A percentile compares a stretch with the other conserved stretches of the same genome.
These are phyloP conservation scores for cucumber (Cucumis sativus) DNA, from an alignment of 306 rosid species.

Conservation along the genomic window DNA sequence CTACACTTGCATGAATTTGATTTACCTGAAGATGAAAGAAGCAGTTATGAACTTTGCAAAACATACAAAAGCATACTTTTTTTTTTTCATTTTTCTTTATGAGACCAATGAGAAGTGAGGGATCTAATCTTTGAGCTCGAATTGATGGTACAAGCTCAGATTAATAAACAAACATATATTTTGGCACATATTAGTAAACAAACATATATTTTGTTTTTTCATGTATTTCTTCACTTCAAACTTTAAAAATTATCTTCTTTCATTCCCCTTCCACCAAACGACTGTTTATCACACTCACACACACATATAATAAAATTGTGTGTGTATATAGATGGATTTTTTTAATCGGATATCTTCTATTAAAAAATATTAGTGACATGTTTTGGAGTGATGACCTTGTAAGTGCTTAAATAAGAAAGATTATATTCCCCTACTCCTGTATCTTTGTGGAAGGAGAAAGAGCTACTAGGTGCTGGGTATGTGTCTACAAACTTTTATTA, in stretches of 20 bases:
- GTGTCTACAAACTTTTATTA: background rate
- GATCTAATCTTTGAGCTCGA: no score
- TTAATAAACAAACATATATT: background rate
- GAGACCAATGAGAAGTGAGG: no score
- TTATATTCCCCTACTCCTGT: no score
- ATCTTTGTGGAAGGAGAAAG: background rate
- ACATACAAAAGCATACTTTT: no score
- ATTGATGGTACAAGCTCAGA: no score
- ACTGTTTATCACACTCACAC: no score
- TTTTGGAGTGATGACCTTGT: background rate
- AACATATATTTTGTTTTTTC: background rate
- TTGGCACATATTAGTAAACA: background rate
- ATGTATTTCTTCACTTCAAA: background rate
- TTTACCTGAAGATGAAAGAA: background rate
- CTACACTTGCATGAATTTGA: background rate
- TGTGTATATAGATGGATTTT: background rate
- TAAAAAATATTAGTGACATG: background rate
- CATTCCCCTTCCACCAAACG: background rate
- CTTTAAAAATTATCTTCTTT: background rate
- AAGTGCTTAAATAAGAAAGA: background rate
- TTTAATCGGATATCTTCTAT: background rate
- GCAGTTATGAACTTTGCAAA: background rate
- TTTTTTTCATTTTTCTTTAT: no score
- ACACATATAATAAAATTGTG: no score
- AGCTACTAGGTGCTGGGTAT: background rate